Percentiles rank a stretch among this genome's conserved stretches.
These are phyloP conservation scores for Cutaneotrichosporon arboriforme DNA, from an alignment of 1,284 basidiomycete genomes.

Conservation along the genomic window DNA sequence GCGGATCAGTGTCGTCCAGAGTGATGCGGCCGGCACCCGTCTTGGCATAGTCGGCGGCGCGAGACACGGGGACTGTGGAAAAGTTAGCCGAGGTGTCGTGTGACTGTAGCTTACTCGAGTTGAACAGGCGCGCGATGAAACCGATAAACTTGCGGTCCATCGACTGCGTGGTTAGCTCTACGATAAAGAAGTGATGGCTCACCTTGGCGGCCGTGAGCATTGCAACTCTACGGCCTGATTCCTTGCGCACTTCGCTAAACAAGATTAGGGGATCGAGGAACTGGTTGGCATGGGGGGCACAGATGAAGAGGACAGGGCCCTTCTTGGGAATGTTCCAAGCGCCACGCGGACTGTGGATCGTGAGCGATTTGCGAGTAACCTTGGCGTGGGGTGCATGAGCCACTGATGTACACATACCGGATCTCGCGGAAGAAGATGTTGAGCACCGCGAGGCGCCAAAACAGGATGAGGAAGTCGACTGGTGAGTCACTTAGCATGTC, in stretches of 20 bases:
- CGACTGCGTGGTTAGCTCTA: conserved; percentile 28
- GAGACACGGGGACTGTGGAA: conserved; percentile 82
- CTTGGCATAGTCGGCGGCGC: conserved; percentile 84
- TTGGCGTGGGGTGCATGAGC: conserved; percentile 1
- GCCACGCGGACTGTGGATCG: conserved; percentile 61
- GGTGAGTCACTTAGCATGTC: conserved; percentile 5
- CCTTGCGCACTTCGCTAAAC: conserved; percentile 77
- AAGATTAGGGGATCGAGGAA: conserved; percentile 93
- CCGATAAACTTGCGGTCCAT: conserved; percentile 57
- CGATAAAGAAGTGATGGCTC: conserved; percentile 16
- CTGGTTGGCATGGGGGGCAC: conserved; percentile 94
- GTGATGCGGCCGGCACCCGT: conserved; percentile 69
- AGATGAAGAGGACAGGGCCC: conserved; percentile 94
- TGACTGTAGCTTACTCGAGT: conserved; percentile 60
- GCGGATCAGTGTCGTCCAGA: conserved; percentile 69
- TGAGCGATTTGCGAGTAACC: background rate
- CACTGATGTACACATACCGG: conserved; percentile 47
- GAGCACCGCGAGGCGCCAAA: conserved; percentile 66
- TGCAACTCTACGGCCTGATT: conserved; percentile 75
- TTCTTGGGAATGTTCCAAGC: conserved; percentile 89
- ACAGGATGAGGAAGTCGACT: conserved; percentile 45
- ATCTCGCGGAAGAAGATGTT: conserved; percentile 98
- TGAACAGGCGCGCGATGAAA: conserved; percentile 76
- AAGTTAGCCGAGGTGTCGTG: conserved; percentile 7
- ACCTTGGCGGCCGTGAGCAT: conserved; percentile 87